A percentile compares a stretch with the other conserved stretches of the same genome.
Conservation (phyloP, 768 basidiomycete genomes). For the Paxillus involutus region DNA sequence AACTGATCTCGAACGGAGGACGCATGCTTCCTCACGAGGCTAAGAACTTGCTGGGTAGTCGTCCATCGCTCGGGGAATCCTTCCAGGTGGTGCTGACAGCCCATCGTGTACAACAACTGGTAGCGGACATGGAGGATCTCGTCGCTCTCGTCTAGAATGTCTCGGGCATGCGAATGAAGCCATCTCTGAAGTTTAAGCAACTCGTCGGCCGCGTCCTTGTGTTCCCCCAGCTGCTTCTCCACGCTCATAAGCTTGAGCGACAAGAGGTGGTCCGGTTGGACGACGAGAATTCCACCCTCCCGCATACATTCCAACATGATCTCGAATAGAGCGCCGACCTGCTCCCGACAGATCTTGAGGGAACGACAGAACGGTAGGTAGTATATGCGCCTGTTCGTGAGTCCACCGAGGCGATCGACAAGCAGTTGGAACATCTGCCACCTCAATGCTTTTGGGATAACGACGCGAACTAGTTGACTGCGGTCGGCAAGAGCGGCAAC, state of each 20-base stretch:
- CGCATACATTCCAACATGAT: slow-evolving; percentile 30
- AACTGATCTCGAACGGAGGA: background rate
- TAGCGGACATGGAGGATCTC: slow-evolving; percentile 47
- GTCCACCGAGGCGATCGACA: slow-evolving; percentile 28
- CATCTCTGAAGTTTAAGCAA: slow-evolving; percentile 22
- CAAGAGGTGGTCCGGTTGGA: slow-evolving; percentile 52
- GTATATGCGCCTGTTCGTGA: slow-evolving; percentile 33
- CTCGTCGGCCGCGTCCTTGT: slow-evolving; percentile 3
- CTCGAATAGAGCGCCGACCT: slow-evolving; percentile 6
- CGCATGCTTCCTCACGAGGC: slow-evolving; percentile 20
- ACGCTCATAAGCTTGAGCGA: slow-evolving; percentile 44
- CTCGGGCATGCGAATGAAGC: slow-evolving; percentile 18
- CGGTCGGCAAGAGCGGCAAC: slow-evolving; percentile 26
- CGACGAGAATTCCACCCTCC: slow-evolving; percentile 40
- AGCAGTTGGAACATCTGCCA: slow-evolving; percentile 35
- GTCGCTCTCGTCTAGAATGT: slow-evolving; percentile 24
- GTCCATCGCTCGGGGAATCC: slow-evolving; percentile 44
- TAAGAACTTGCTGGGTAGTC: slow-evolving; percentile 38
- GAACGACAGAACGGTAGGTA: slow-evolving; percentile 33
- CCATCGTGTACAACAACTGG: slow-evolving; percentile 49
- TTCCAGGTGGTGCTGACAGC: slow-evolving; percentile 37
- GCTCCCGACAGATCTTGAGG: slow-evolving; percentile 19
- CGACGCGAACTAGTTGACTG: slow-evolving; percentile 28
- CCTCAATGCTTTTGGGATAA: slow-evolving; percentile 32
- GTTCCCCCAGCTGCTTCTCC: slow-evolving; percentile 14